Evolutionary conservation across 306 rosid species (phyloP), one percentile per base, ranked within the genome.

Genomic region (Biancaea sappan): DNA sequence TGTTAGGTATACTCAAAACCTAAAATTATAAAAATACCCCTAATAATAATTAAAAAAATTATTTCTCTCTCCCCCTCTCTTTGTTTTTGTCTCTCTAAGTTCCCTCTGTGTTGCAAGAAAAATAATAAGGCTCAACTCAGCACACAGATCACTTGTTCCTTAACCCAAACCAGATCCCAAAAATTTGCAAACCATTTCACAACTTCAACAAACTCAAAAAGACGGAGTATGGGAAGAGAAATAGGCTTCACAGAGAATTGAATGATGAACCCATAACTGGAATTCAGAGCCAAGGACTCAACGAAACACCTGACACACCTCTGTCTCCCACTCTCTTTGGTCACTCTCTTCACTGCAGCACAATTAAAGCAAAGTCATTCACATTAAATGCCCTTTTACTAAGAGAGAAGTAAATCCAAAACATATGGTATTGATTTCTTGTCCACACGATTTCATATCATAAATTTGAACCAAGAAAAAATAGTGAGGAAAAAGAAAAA

Each of bases 141-240:
- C n/a, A 89, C 94, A n/a, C n/a, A n/a, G n/a, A n/a, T n/a, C n/a
- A n/a, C n/a, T n/a, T n/a, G n/a, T n/a, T n/a, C 83, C 79, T 81
- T 51, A 84, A 75, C 79, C 81, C 92, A 84, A 75, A 80, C 81
- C 94, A 89, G 98, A 93, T 93, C 98, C 90, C 91, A 47, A 86
- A 85, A 82, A 54, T 56, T 48, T 31, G 69, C 48, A 74, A 71
- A 67, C 71, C 47, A 41, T 31, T 66, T 73, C 88, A 37, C 47
- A 53, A 58, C 43, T 28, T 34, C 74, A 62, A 57, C 34, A 54
- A 50, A 74, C 54, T 66, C 47, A 8, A 53, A 56, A 51, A 50
- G 40, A 73, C 18, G 26, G 19, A 41, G 54, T 37, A 18, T 59
- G 24, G 13, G 38, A 80, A n/a, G n/a, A n/a, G n/a, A 66, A 83